Conservation (phyloP, 257 asterid genomes). For the Primulina eburnea region DNA sequence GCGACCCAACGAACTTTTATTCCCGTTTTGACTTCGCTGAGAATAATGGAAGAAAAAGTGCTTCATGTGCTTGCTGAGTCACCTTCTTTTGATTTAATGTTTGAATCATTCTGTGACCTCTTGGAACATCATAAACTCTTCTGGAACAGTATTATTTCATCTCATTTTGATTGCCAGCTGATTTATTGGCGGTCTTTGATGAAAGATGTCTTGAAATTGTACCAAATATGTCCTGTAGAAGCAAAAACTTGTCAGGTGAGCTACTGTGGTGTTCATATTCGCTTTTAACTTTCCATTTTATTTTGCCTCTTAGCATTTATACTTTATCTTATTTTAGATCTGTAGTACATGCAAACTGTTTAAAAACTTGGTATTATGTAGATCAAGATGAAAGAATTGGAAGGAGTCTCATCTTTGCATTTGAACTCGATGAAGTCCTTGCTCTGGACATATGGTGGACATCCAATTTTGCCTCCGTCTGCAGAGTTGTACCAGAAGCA, state of each 20-base stretch:
- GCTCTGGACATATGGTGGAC: slow-evolving; percentile 92
- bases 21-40: slow-evolving; percentile 48
- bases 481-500: slow-evolving; percentile 60
- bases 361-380: slow-evolving; percentile 30
- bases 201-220: slow-evolving; percentile 49
- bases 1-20: slow-evolving; percentile 33
- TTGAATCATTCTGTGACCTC: slow-evolving; percentile 49
- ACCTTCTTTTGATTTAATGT: slow-evolving; percentile 52
- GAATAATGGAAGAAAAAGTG: slow-evolving; percentile 55
- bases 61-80: slow-evolving; percentile 57
- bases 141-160: slow-evolving; percentile 55
- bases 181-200: slow-evolving; percentile 59
- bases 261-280: slow-evolving; percentile 22
- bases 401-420: slow-evolving; percentile 35
- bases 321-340: not conserved
- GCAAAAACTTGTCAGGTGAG: slow-evolving; percentile 57
- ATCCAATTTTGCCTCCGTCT: slow-evolving; percentile 69
- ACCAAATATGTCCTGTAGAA: slow-evolving; percentile 51
- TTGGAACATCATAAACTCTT: slow-evolving; percentile 74
- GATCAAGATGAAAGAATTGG: slow-evolving; percentile 44
- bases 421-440: slow-evolving; percentile 56
- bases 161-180: slow-evolving; percentile 40
- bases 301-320: not conserved
- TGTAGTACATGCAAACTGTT: slow-evolving; percentile 9
- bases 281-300: slow-evolving; percentile 16